Conservation (phyloP, 2,329 filamentous ascomycete genomes). For the Hypoxylon sp. region DNA sequence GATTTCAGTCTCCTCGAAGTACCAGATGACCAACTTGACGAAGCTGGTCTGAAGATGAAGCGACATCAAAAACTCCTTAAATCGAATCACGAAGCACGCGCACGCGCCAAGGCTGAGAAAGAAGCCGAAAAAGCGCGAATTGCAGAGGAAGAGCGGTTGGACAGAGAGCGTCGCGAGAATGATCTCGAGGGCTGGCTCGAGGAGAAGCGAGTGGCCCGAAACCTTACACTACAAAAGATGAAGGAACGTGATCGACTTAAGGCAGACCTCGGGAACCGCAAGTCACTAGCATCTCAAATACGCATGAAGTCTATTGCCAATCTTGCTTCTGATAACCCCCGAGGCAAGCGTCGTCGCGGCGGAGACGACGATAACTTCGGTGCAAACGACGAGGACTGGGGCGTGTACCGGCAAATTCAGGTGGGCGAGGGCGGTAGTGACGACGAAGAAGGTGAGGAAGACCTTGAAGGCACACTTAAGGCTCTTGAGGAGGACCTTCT, state of each 20-base stretch:
- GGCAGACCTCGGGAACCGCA: constrained; percentile 94
- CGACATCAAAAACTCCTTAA: constrained; percentile 93
- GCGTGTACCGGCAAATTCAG: constrained; percentile 93
- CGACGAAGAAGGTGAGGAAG: constrained; percentile 93
- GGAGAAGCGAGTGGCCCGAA: constrained; percentile 82
- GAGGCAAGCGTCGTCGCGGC: constrained; percentile 86
- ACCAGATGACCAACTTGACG: constrained; percentile 92
- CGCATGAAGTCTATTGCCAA: constrained; percentile 99
- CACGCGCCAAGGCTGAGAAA: constrained; percentile 95
- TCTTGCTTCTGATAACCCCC: constrained; percentile 88
- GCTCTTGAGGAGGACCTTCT: constrained; percentile 87
- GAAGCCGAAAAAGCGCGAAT: constrained; percentile 89
- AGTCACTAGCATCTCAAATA: constrained; percentile 95
- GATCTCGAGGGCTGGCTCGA: constrained; percentile 90
- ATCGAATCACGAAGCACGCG: constrained; percentile 92
- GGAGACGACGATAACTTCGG: constrained; percentile 97
- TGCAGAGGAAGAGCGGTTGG: constrained; percentile 85
- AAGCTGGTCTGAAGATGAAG: constrained; percentile 91
- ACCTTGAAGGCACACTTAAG: constrained; percentile 81
- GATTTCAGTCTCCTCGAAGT: constrained; percentile 91
- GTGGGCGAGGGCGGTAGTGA: constrained; percentile 84
- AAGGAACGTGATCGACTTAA: constrained; percentile 95
- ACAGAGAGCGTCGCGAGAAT: constrained; percentile 86
- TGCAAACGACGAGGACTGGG: constrained; percentile 98
- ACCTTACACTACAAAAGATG: constrained; percentile 81